Conservation (phyloP, 306 rosid species). For the Quercus ilex region DNA sequence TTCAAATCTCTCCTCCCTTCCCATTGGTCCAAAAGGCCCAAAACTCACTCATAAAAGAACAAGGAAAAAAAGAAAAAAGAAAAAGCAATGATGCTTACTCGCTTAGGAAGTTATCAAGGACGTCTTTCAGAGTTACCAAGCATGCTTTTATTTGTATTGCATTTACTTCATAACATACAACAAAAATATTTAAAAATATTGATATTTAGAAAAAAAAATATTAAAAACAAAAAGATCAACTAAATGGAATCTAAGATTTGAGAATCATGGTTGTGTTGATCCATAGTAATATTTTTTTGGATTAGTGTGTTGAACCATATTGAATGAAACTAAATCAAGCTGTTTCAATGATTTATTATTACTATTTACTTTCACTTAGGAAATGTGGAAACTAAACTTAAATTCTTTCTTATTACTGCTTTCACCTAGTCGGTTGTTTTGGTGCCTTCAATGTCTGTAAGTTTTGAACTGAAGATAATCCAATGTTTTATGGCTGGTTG, state of each 20-base stretch:
- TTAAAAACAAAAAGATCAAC: not conserved
- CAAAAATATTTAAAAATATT: not conserved
- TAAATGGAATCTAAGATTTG: not conserved
- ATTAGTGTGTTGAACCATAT: not conserved
- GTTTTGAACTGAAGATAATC: not conserved
- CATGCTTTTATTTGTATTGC: too few species aligned
- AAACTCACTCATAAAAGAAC: too few species aligned
- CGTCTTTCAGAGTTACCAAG: too few species aligned
- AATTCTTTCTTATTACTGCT: not conserved
- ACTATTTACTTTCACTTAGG: not conserved
- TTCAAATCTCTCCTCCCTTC: too few species aligned
- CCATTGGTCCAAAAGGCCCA: too few species aligned
- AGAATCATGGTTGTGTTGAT: not conserved
- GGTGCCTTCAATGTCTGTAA: not conserved
- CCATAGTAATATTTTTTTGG: too few species aligned
- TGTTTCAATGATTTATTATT: not conserved
- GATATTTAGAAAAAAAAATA: not conserved
- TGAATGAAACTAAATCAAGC: not conserved
- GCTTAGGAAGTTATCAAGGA: too few species aligned
- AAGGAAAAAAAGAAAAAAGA: too few species aligned
- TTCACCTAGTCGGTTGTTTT: not conserved
- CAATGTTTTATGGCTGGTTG: constrained; percentile 13
- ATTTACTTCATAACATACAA: not conserved
- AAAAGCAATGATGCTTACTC: too few species aligned
- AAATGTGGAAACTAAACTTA: not conserved